Evolutionary conservation across 1,139 yeast genomes (phyloP).

Genomic region (Suhomyces choctaworum): DNA sequence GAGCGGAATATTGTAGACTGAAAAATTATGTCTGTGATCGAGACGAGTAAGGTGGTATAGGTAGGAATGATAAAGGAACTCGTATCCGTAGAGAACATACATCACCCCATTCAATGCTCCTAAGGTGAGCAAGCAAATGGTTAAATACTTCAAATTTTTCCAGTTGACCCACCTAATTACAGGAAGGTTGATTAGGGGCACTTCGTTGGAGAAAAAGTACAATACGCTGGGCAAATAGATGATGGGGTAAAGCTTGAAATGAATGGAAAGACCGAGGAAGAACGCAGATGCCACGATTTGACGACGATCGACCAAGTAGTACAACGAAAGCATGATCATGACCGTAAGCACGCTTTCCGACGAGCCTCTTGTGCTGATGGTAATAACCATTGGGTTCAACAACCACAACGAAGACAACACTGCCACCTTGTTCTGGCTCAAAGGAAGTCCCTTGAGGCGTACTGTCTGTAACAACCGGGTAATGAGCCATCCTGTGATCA

Average conservation of each 20-base stretch:
- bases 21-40: constrained; percentile 94
- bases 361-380: constrained; percentile 91
- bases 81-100: constrained; percentile 70
- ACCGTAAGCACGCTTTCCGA: constrained; percentile 89
- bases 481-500: constrained; percentile 75
- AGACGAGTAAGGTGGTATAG: constrained; percentile 78
- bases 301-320: constrained; percentile 36
- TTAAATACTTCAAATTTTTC: constrained; percentile 47
- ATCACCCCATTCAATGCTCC: constrained; percentile 50
- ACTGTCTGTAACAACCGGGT: constrained; percentile 33
- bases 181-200: constrained; percentile 30
- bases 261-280: constrained; percentile 75
- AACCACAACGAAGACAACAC: constrained; percentile 71
- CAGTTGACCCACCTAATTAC: constrained; percentile 40
- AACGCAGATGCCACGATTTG: constrained; percentile 54
- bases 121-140: constrained; percentile 46
- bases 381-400: constrained; percentile 91
- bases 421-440: constrained; percentile 31
- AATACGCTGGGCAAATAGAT: constrained; percentile 68
- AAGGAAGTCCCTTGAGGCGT: constrained; percentile 15
- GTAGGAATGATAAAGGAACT: constrained; percentile 77
- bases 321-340: constrained; percentile 63
- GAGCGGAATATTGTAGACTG: constrained; percentile 76
- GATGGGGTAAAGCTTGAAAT: constrained; percentile 88
- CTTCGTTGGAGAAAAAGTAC: constrained; percentile 26